phyloP scores from a whole-genome alignment of 768 basidiomycete genomes.

The Pleurotus tuber-regium region DNA sequence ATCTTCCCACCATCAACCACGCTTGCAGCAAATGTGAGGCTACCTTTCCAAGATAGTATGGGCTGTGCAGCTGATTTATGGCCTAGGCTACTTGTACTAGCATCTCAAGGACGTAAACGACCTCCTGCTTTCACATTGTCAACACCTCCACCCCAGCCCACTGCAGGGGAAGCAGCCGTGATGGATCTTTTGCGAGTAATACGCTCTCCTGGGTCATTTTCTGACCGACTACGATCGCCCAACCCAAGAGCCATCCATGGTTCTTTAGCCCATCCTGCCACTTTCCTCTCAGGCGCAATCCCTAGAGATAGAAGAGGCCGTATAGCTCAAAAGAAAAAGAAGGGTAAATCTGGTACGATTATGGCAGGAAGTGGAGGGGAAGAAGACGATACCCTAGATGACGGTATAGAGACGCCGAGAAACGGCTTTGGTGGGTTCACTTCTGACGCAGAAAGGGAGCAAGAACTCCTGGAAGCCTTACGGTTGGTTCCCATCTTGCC shows the following conservation, averaged over 20 bases:
- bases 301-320: slow-evolving; percentile 80
- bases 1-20: slow-evolving; percentile 58
- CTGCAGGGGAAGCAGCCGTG: slow-evolving; percentile 65
- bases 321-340: slow-evolving; percentile 52
- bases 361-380: slow-evolving; percentile 27
- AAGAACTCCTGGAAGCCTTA: slow-evolving; percentile 55
- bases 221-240: slow-evolving; percentile 29
- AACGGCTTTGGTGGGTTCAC: slow-evolving; percentile 33
- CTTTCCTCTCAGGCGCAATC: slow-evolving; percentile 68
- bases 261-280: slow-evolving; percentile 26
- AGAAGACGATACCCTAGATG: slow-evolving; percentile 40
- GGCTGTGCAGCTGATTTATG: slow-evolving; percentile 2
- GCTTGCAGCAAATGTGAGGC: slow-evolving; percentile 77
- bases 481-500: slow-evolving; percentile 27
- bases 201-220: slow-evolving; percentile 48
- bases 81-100: slow-evolving; percentile 68
- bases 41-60: too few species aligned
- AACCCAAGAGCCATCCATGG: slow-evolving; percentile 19
- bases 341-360: slow-evolving; percentile 27
- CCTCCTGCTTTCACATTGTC: slow-evolving; percentile 61
- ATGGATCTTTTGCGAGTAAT: slow-evolving; percentile 62
- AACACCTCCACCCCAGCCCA: slow-evolving; percentile 51
- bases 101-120: slow-evolving; percentile 63
- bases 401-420: slow-evolving; percentile 48
- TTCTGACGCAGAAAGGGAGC: slow-evolving; percentile 42